phyloP scores from a whole-genome alignment of 768 basidiomycete genomes.

The Suillus subluteus region DNA sequence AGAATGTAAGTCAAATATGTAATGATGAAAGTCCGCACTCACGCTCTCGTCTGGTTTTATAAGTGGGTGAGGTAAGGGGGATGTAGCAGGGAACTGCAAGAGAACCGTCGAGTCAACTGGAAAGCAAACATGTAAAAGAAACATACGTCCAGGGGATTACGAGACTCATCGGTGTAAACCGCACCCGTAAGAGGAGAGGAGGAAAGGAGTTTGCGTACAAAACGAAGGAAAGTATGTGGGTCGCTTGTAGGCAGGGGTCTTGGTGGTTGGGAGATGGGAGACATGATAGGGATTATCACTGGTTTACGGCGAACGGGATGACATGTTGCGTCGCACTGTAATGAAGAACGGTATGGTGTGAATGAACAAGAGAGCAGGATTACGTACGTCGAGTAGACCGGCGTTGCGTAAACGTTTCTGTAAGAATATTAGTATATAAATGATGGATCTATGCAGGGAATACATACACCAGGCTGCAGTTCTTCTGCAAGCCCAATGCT shows the following conservation, averaged over 20 bases:
- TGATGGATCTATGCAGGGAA: not conserved
- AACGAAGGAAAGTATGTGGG: not conserved
- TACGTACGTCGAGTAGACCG: no score
- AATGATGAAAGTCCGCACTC: not conserved
- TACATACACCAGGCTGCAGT: not conserved
- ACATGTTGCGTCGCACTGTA: no score
- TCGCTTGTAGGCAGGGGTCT: not conserved
- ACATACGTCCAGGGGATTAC: not conserved
- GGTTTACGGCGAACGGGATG: no score
- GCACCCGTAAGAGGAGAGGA: not conserved
- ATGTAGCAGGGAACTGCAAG: not conserved
- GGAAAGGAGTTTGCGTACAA: not conserved
- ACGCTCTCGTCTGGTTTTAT: not conserved
- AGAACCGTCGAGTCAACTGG: accelerated
- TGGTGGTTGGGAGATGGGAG: not conserved
- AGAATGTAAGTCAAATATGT: not conserved
- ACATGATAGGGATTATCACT: no score
- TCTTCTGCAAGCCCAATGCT: not conserved
- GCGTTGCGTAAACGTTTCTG: not conserved
- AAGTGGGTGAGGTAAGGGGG: not conserved
- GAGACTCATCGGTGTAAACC: not conserved
- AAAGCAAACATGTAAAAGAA: not conserved
- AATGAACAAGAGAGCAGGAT: no score
- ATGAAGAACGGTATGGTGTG: no score
- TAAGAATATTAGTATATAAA: not conserved